Evolutionary conservation across 2,329 filamentous ascomycete species (phyloP), one percentile per base, ranked within the genome.

Genomic region (Aureobasidium sp.): DNA sequence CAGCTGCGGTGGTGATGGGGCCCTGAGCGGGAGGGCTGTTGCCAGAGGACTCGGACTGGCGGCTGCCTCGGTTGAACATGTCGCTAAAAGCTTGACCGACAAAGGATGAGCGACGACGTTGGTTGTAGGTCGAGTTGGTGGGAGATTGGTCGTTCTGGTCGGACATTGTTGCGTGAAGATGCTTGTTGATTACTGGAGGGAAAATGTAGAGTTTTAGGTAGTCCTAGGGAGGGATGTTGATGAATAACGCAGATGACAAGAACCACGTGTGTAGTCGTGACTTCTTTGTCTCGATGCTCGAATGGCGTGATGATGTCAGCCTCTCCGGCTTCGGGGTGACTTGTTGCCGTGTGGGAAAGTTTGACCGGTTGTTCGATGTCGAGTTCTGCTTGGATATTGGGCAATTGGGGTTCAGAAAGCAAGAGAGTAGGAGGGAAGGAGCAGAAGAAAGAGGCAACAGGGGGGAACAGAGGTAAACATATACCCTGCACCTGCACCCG

Each of bases 41-140:
- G 35, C 40, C 53, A 1, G 35, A 30, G 27, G 42, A 34, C 37
- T 57, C 60, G 34, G 55, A 35, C 24, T 37, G 56, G 56, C 62
- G 62, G 50, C 67, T 66, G 38, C 66, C 66, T 56, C 68, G 64
- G 32, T 66, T 70, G 59, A 76, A 76, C 42, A 77, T 65, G 61
- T 74, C 72, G 48, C 72, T 72, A 58, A 76, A 73, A 3, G 72
- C 73, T 63, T 74, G 70, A 57, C 72, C 71, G 2, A 72, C 71
- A 56, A 76, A 67, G 5, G 73, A 75, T 30, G 73, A 70, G 58
- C 74, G 73, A 44, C 74, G 71, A 39, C 65, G 63, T 40, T 41
- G 48, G n/a, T 16, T 22, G 44, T 68, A 64, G 14, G 68, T 62
- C 29, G 65, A 60, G 34, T 67, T 66, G 34, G 68, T 66, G 40